Evolutionary conservation across 129 eudicot genomes (phyloP), one percentile per base, ranked within the genome.

Genomic region (Gnaphalium uliginosum): DNA sequence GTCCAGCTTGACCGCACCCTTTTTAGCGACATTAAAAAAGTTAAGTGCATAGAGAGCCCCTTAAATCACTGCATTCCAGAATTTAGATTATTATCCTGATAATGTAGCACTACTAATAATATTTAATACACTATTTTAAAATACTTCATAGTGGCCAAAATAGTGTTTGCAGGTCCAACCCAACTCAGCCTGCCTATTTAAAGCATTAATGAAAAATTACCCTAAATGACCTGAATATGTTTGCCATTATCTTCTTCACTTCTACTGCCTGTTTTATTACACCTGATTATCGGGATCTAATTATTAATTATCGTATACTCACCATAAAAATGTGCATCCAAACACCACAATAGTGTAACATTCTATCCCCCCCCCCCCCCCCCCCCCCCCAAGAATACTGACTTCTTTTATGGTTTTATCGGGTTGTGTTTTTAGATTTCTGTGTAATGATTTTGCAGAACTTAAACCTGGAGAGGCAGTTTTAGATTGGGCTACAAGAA

Each of bases 381-480:
- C n/a, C n/a, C n/a, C n/a, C n/a, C n/a, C 21, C 23, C 1, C 41
- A 13, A 25, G 18, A 61, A 63, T 0, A 30, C 6, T 25, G 41
- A 41, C 29, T 18, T 63, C 41, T 25, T 63, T 5, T 14, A 17
- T 15, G 27, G 64, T 37, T 43, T 14, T 68, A 8, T 5, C 25
- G 57, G 25, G 54, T 41, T 41, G 7, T 1, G 8, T 3, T 43
- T 4, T 43, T 15, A 13, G 33, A 68, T 68, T 25, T 23, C 0
- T 11, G 15, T 69, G 5, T 26, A 5, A 50, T 63, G 10, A 23
- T 62, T 30, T 66, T 74, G 77, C 90, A 90, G 97, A 90, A 74
- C 78, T 89, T 37, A 95, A 95, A 75, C 92, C 96, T 21, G 97
- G 92, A 60, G 97, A 95, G 77, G 83, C 96, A 48, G 88, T 91